Conservation (phyloP, 2,329 filamentous ascomycete species). For the Didymosphaeria variabile region DNA sequence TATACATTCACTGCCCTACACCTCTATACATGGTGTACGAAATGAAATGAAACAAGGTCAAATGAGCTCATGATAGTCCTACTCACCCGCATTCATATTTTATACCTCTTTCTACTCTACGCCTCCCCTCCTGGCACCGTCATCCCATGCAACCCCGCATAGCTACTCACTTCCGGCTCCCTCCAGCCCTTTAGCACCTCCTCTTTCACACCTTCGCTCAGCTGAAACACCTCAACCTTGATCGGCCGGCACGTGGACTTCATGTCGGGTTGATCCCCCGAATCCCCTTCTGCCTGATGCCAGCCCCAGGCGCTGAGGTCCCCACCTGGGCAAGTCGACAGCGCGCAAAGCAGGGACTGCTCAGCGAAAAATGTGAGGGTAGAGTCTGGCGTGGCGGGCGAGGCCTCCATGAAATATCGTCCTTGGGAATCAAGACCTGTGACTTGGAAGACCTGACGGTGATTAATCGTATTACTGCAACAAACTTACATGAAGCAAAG, state of each 20-base stretch:
- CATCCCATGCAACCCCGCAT: constrained; percentile 74
- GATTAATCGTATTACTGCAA: not conserved
- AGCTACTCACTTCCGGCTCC: constrained; percentile 66
- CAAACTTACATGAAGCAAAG: too few species aligned
- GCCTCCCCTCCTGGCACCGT: constrained; percentile 56
- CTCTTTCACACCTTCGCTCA: constrained; percentile 60
- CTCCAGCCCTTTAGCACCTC: constrained; percentile 64
- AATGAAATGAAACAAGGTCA: not conserved
- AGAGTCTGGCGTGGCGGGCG: constrained; percentile 39
- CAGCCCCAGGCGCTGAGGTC: constrained; percentile 86
- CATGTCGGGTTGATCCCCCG: constrained; percentile 67
- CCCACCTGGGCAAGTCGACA: constrained; percentile 79
- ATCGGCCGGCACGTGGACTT: constrained; percentile 73
- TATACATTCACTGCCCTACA: not conserved
- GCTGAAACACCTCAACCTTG: constrained; percentile 74
- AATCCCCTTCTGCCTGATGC: constrained; percentile 60
- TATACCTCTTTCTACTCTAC: not conserved
- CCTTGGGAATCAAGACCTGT: constrained; percentile 72
- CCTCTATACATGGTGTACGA: not conserved
- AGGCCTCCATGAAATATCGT: constrained; percentile 63
- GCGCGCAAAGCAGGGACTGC: constrained; percentile 73
- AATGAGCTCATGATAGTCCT: not conserved
- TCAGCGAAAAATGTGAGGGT: constrained; percentile 83
- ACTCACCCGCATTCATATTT: not conserved
- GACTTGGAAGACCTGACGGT: constrained; percentile 72